Evolutionary conservation across 1,284 basidiomycete species (phyloP), one percentile per base, ranked within the genome.

Genomic region (Stereum hirsutum): DNA sequence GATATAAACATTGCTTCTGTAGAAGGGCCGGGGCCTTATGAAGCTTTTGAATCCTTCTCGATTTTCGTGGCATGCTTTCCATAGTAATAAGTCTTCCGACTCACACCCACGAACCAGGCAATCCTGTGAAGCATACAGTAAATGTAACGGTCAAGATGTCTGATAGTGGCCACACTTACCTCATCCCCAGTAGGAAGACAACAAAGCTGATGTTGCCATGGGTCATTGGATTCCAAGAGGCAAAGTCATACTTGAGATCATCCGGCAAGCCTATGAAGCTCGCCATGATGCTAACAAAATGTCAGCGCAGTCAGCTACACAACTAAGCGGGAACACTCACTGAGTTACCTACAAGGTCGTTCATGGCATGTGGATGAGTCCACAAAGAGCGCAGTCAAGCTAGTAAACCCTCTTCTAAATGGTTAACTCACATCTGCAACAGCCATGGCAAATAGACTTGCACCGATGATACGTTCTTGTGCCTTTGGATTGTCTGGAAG

Each of bases 151-250:
- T 2, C 5, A 7, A 11, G 35, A 20, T 17, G 2, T 23, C 19
- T 20, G 39, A 46, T 17, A 8, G n/a, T 8, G 3, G 3, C 23
- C n/a, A 11, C 3, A 15, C 62, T 41, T 54, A 81, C 82, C 84
- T 72, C 48, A 66, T 66, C 26, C 63, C 45, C 41, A 80, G 68
- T 36, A 87, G 64, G 32, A 80, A 61, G 27, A 78, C 47, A 17
- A 75, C 72, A 45, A 75, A 64, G 2, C 81, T 78, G 54, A 87
- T 78, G 54, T 86, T 89, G 25, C 84, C 85, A 51, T 87, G 83
- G 0, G 78, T 83, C 65, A 75, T 80, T 14, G 68, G 56, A 58
- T 87, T 87, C 85, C 83, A 89, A 11, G 56, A 52, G 8, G 55
- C 53, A 33, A 73, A 63, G 23, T 62, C 62, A 48, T 69, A 77